These are phyloP conservation scores for Pyrenopolyporus hunteri DNA, from an alignment of 495 filamentous ascomycete species.

Conservation along the genomic window DNA sequence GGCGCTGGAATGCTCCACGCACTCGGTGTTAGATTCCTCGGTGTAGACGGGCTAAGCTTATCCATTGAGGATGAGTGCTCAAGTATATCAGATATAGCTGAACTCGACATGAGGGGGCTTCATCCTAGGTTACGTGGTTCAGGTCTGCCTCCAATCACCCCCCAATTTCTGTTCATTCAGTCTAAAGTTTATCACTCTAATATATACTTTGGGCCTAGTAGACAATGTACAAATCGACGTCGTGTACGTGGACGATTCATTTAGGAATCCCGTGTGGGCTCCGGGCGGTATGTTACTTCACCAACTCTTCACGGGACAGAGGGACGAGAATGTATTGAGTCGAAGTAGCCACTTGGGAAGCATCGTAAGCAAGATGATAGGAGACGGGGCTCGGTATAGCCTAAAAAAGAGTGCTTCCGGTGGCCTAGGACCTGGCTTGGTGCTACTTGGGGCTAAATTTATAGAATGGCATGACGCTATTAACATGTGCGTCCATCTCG, in stretches of 20 bases:
- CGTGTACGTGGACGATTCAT: no score
- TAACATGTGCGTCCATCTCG: background rate
- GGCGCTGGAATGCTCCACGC: slow-evolving; percentile 6
- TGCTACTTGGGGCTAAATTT: background rate
- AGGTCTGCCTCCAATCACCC: no score
- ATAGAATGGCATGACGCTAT: background rate
- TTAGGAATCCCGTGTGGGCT: no score
- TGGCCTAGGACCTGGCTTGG: background rate
- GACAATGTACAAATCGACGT: no score
- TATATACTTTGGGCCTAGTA: no score
- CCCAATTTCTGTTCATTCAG: no score
- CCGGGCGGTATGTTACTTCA: no score
- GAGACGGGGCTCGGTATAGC: background rate
- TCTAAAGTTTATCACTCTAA: no score
- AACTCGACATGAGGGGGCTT: background rate
- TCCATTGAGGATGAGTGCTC: background rate
- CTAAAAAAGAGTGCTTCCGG: slow-evolving; percentile 2
- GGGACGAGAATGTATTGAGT: no score
- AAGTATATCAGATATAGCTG: background rate
- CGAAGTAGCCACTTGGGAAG: no score
- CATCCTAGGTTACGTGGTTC: no score
- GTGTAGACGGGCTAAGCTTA: background rate
- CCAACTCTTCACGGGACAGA: no score
- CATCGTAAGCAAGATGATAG: background rate
- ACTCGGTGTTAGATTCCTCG: slow-evolving; percentile 1